Conservation (phyloP, 176 grass and related monocot genomes). For the Hsuehochloa calcarea region DNA sequence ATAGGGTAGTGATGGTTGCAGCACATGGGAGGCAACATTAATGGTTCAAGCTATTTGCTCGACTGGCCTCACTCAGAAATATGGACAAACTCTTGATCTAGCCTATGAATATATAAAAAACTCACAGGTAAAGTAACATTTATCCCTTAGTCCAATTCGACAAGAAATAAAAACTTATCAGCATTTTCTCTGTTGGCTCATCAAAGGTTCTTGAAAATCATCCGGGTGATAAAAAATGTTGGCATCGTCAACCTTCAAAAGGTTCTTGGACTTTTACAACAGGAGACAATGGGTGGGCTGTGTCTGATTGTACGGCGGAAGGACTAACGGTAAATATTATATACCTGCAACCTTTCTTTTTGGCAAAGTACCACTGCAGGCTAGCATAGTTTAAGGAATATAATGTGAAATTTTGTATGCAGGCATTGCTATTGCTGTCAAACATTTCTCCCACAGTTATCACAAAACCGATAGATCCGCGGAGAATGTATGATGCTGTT, state of each 20-base stretch:
- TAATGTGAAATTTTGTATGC: neutral
- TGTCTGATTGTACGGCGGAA: slow-evolving; percentile 20
- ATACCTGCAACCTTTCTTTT: too few species aligned
- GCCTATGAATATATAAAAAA: slow-evolving; percentile 47
- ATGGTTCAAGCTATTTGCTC: slow-evolving; percentile 46
- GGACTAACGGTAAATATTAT: neutral
- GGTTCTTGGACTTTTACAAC: slow-evolving; percentile 27
- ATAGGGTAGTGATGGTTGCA: too few species aligned
- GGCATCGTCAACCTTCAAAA: slow-evolving; percentile 16
- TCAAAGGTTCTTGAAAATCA: neutral
- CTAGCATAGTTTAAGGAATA: too few species aligned
- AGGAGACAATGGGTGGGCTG: slow-evolving; percentile 12
- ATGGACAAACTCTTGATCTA: slow-evolving; percentile 23
- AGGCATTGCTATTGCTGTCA: neutral
- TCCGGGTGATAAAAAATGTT: neutral
- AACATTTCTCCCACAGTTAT: neutral
- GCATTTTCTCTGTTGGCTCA: neutral
- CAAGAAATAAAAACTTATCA: neutral
- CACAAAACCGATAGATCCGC: neutral
- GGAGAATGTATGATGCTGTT: neutral
- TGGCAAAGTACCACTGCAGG: too few species aligned
- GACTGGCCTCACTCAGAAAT: slow-evolving; percentile 41
- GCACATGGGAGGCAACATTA: slow-evolving; percentile 48
- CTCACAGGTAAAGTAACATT: slow-evolving; percentile 7
- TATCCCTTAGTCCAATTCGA: neutral